Conservation (phyloP, 1,284 basidiomycete species). For the Melanopsichium pennsylvanicum region DNA sequence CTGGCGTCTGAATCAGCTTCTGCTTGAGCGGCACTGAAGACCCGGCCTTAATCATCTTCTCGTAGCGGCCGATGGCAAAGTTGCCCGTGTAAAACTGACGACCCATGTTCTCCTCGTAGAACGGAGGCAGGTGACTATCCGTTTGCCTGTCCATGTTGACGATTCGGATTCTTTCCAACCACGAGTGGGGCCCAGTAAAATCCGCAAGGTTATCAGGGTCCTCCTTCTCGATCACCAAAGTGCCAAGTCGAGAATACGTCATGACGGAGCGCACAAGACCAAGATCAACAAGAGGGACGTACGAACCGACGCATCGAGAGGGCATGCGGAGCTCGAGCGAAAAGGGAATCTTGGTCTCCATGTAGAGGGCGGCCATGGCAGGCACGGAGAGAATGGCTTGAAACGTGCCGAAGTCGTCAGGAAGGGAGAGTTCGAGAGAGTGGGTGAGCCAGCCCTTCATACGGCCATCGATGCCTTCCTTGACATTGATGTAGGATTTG, state of each 20-base stretch:
- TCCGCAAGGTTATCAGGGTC: conserved; percentile 37
- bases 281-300: conserved; percentile 32
- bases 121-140: conserved; percentile 38
- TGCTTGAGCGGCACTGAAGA: conserved; percentile 32
- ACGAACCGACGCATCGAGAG: conserved; percentile 13
- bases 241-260: conserved; percentile 47
- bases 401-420: conserved; percentile 18
- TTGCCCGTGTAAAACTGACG: conserved; percentile 43
- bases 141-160: conserved; percentile 42
- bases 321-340: conserved; percentile 44
- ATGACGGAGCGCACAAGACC: conserved; percentile 41
- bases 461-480: conserved; percentile 45
- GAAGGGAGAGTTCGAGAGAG: conserved; percentile 31
- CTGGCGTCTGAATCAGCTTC: conserved; percentile 27
- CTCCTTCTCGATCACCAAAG: conserved; percentile 43
- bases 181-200: conserved; percentile 43
- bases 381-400: conserved; percentile 47
- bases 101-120: conserved; percentile 33
- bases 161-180: conserved; percentile 44
- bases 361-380: conserved; percentile 46
- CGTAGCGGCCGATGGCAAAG: conserved; percentile 43
- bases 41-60: conserved; percentile 43
- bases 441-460: conserved; percentile 50
- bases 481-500: conserved; percentile 49
- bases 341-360: conserved; percentile 50